Conservation (phyloP, 305 asterid species). For the Rubia peregrina region DNA sequence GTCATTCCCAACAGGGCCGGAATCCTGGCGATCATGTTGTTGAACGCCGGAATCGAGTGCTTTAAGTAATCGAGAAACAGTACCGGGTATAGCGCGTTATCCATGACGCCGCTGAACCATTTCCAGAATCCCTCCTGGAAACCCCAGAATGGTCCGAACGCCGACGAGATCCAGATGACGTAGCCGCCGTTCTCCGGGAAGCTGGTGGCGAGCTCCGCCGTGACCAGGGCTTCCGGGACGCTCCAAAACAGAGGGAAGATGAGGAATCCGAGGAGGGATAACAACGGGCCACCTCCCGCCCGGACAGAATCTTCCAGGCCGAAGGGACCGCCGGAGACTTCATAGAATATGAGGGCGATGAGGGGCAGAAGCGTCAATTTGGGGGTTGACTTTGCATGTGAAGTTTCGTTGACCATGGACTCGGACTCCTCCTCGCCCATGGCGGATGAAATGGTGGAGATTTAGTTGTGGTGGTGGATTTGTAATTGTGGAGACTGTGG, state of each 20-base stretch:
- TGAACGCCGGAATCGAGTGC: conserved; percentile 51
- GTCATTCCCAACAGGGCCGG: conserved; percentile 60
- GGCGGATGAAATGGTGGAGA: background rate
- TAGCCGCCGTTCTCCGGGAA: conserved; percentile 85
- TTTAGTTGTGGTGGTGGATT: background rate
- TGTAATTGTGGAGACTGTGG: background rate
- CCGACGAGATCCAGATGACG: conserved; percentile 78
- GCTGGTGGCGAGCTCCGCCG: conserved; percentile 71
- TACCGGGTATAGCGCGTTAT: conserved; percentile 75
- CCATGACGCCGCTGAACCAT: conserved; percentile 86
- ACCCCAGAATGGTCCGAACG: conserved; percentile 79
- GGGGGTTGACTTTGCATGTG: conserved; percentile 27
- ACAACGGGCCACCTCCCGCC: conserved; percentile 69
- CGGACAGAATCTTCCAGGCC: conserved; percentile 80
- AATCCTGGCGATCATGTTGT: conserved; percentile 36
- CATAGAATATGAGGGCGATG: conserved; percentile 75
- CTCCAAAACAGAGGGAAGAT: conserved; percentile 77
- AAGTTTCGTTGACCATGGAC: conserved; percentile 9
- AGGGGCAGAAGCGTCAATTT: conserved; percentile 59
- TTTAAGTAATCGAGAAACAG: conserved; percentile 70
- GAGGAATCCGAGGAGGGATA: conserved; percentile 63
- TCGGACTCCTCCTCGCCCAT: conserved; percentile 28
- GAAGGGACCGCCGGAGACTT: conserved; percentile 86
- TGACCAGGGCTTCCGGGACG: conserved; percentile 77
- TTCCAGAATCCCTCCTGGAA: conserved; percentile 81